Conservation (phyloP, 192 early-diverging fungal genomes). For the Oehlia diaphana region DNA sequence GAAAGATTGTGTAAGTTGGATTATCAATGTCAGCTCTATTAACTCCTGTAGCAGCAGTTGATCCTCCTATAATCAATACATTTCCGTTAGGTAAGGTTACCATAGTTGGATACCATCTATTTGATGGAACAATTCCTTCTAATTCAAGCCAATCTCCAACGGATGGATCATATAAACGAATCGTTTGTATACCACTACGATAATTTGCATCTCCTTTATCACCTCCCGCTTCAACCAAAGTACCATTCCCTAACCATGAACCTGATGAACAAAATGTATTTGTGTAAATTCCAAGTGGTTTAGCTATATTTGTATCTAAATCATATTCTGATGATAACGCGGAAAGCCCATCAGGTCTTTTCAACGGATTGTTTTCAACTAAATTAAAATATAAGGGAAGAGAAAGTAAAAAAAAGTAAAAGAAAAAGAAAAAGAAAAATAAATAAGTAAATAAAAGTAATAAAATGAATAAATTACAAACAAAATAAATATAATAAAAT, state of each 20-base stretch:
- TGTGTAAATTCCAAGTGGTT: conserved; percentile 44
- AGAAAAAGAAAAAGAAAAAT: too few species aligned
- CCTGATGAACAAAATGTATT: conserved; percentile 60
- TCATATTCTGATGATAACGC: conserved; percentile 39
- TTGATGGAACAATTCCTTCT: conserved; percentile 31
- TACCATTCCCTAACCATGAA: conserved; percentile 53
- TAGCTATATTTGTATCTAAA: conserved; percentile 41
- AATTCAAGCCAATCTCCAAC: conserved; percentile 45
- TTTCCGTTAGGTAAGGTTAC: conserved; percentile 39
- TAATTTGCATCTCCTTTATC: conserved; percentile 31
- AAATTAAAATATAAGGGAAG: not conserved
- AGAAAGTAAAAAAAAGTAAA: too few species aligned
- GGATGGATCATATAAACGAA: not conserved
- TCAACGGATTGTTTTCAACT: not conserved
- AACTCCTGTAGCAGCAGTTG: conserved; percentile 43
- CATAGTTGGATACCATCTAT: conserved; percentile 56
- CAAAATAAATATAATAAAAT: too few species aligned
- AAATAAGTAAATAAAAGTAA: too few species aligned
- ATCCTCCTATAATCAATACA: conserved; percentile 57
- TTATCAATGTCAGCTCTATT: conserved; percentile 50
- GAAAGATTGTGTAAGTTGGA: conserved; percentile 45
- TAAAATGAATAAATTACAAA: too few species aligned
- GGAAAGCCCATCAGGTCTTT: not conserved
- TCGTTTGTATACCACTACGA: not conserved
- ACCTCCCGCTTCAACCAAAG: conserved; percentile 52